Evolutionary conservation across 2,329 filamentous ascomycete genomes (phyloP), one percentile per base, ranked within the genome.

Genomic region (Cryphonectria japonica): DNA sequence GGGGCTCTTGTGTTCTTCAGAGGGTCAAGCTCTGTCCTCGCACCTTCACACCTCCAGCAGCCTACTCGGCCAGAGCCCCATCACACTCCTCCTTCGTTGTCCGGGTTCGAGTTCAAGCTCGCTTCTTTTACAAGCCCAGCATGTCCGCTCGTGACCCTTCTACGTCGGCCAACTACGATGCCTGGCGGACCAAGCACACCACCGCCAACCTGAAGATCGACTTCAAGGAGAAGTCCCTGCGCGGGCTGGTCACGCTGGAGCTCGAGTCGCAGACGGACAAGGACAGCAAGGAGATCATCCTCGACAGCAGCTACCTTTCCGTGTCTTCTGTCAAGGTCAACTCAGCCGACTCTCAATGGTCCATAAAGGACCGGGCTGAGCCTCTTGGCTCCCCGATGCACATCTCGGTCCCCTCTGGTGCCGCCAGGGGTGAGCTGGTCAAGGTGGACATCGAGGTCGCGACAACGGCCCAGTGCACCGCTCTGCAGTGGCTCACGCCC

Each of bases 401-500:
- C 74, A 85, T 95, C 71, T 80, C 84, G n/a, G 81, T 91, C 22
- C 87, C 88, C 14, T 80, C 83, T 6, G 88, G 87, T 50, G 84
- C 83, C 4, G 77, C 83, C 69, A 87, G 86, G 78, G 88, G 88
- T 66, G 80, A 85, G 32, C 76, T 85, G 34, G 79, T 91, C 72
- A 83, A 84, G 74, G 76, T 91, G 26, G 82, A 89, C 80, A 93
- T 97, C 73, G 84, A 87, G 34, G 81, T 98, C 41, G 87, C 92
- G 75, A 98, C 96, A 6, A 98, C 96, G 0, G 88, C 92, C 67
- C 88, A 93, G 77, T 98, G 95, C 81, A 97, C 95, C 14, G 95
- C 95, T 13, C 85, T 99, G 73, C 95, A 98, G 82, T 99, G 96
- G 95, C 87, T 99, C 81, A 95, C 93, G 0, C 94, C 94, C 1